These are phyloP conservation scores for Aurifilum marmelostoma DNA, from an alignment of 2,329 filamentous ascomycete genomes.

Conservation along the genomic window DNA sequence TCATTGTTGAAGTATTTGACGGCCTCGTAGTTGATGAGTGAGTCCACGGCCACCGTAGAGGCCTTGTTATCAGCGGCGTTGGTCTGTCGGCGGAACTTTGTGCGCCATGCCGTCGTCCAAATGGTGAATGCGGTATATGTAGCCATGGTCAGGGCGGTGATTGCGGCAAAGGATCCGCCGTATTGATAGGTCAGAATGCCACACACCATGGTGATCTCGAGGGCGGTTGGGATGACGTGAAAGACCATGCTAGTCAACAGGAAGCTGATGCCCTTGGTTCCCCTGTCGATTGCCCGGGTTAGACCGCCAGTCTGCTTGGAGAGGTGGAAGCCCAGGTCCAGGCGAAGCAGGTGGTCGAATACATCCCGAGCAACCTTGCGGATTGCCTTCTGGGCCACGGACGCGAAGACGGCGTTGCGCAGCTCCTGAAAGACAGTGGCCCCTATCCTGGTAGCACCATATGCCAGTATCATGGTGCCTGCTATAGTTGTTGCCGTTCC, in stretches of 20 bases:
- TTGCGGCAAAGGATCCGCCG: slow-evolving; percentile 85
- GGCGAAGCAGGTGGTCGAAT: slow-evolving; percentile 82
- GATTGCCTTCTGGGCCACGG: slow-evolving; percentile 95
- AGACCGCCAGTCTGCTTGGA: slow-evolving; percentile 92
- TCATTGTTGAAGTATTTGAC: slow-evolving; percentile 99
- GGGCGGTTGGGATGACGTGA: slow-evolving; percentile 87
- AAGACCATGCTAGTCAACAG: slow-evolving; percentile 98
- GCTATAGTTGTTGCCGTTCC: slow-evolving; percentile 88
- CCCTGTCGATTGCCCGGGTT: slow-evolving; percentile 91
- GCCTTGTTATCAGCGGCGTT: slow-evolving; percentile 96
- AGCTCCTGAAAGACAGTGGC: slow-evolving; percentile 91
- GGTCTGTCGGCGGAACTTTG: slow-evolving; percentile 91
- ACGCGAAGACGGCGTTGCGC: slow-evolving; percentile 94
- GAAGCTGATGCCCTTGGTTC: slow-evolving; percentile 98
- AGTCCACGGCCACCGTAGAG: slow-evolving; percentile 94
- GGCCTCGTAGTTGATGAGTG: slow-evolving; percentile 97
- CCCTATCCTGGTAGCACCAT: slow-evolving; percentile 85
- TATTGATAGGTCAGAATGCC: slow-evolving; percentile 97
- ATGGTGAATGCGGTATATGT: slow-evolving; percentile 98
- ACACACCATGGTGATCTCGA: slow-evolving; percentile 95
- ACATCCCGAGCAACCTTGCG: slow-evolving; percentile 88
- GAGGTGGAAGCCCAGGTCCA: slow-evolving; percentile 93
- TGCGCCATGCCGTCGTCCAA: slow-evolving; percentile 93
- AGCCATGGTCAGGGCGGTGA: slow-evolving; percentile 88
- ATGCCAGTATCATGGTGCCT: slow-evolving; percentile 90